Base-by-base conservation (phyloP, 2,329 filamentous ascomycete genomes). In the Ophiostoma sp. region DNA sequence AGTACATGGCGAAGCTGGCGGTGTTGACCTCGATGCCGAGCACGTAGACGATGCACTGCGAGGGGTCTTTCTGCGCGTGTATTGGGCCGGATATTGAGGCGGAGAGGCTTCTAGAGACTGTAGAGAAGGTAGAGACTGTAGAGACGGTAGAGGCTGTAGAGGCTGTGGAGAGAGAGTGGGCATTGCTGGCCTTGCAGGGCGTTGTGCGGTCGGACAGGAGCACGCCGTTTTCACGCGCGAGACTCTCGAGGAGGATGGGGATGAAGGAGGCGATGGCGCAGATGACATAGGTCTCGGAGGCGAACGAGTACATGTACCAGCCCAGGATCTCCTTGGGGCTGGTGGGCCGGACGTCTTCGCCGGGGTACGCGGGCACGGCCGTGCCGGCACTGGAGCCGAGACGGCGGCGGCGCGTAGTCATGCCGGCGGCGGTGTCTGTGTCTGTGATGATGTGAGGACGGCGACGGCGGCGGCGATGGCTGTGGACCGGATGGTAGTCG, bases 221-320 rank as follows among this genome's bases (percentile, higher is more conserved):
- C 45, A 97, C 91, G 64, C 95, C 95, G 77, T 93, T 93, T 76
- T 97, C 94, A 74, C 95, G 86, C 12, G 95, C 93, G 67, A 99
- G 86, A 72, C 95, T 93, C 78, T 99, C 95, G 71, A 99, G 85
- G 4, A 95, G 90, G 70, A 99, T 96, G 38, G 95, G 95, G 71
- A 99, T 93, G 79, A 99, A 99, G 52, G 92, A 96, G 64, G 90
- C 92, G 66, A 72, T 66, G 49, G 71, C 94, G 78, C 95, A 98
- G 68, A 98, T 91, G 16, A 96, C 92, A 77, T 97, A 98, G 67
- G 96, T 94, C 80, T 99, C 95, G 27, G 94, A 93, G 38, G 95
- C 95, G 83, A 96, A 98, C 58, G 91, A 91, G 81, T 98, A 98
- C 77, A 90, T 89, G 79, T 98, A 99, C 91, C 96, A 99, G 74